Conservation (phyloP, 2,329 filamentous ascomycete species). For the Ascosphaera acerosa region DNA sequence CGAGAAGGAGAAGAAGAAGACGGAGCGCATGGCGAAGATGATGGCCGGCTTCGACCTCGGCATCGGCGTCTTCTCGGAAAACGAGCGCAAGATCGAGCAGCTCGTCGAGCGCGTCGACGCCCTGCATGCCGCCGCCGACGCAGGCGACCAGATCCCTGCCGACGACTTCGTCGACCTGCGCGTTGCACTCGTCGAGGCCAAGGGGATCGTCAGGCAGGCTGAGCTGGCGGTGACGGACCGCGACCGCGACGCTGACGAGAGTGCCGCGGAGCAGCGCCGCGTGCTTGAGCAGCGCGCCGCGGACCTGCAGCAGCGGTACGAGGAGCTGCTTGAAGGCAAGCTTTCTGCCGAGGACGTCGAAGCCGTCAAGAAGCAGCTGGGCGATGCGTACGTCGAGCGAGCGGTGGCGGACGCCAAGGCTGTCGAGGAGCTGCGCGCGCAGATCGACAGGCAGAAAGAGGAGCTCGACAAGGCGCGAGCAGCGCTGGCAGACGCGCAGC, state of each 20-base stretch:
- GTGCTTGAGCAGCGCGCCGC: conserved; percentile 56
- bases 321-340: conserved; percentile 55
- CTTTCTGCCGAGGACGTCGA: conserved; percentile 54
- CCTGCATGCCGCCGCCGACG: conserved; percentile 48
- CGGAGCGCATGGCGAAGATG: conserved; percentile 99
- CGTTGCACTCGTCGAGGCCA: conserved; percentile 59
- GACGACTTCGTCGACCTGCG: conserved; percentile 59
- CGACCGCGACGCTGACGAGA: conserved; percentile 31
- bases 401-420: conserved; percentile 48
- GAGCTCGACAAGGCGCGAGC: conserved; percentile 63
- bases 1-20: conserved; percentile 97
- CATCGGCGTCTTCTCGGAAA: conserved; percentile 77
- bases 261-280: conserved; percentile 35
- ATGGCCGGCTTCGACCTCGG: conserved; percentile 96
- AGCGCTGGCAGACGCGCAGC: conserved; percentile 46
- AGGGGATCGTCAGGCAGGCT: conserved; percentile 77
- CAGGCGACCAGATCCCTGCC: conserved; percentile 54
- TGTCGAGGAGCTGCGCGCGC: conserved; percentile 49
- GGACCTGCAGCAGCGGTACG: conserved; percentile 56
- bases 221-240: conserved; percentile 62
- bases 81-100: conserved; percentile 61
- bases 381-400: conserved; percentile 50
- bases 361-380: conserved; percentile 57
- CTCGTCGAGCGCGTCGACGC: conserved; percentile 64
- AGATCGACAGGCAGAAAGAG: conserved; percentile 49